phyloP scores from a whole-genome alignment of 2,329 filamentous ascomycete genomes.

The Aspergillus ibericus region DNA sequence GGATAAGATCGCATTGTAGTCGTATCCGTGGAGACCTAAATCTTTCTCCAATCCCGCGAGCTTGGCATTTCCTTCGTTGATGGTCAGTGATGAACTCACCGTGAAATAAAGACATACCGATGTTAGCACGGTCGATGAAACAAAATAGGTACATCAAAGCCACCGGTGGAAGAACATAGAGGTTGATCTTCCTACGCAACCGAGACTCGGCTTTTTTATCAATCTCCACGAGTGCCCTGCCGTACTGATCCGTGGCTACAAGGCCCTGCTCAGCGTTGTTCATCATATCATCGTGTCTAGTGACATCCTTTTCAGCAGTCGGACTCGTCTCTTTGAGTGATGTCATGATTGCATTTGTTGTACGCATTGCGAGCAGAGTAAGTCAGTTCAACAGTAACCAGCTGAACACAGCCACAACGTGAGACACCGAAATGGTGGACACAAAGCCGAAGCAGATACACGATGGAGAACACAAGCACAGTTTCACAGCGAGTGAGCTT shows the following conservation, averaged over 20 bases:
- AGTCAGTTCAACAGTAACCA: too few relatives aligned
- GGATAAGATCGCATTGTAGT: conserved; percentile 69
- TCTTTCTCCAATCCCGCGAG: conserved; percentile 66
- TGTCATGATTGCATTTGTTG: too few relatives aligned
- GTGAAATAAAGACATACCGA: conserved; percentile 49
- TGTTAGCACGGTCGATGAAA: conserved; percentile 73
- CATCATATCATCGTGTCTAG: neutral
- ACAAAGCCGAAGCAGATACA: too few relatives aligned
- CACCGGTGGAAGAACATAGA: conserved; percentile 66
- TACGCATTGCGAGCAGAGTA: too few relatives aligned
- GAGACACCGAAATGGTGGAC: too few relatives aligned
- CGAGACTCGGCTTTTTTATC: conserved; percentile 59
- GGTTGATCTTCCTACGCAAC: conserved; percentile 64
- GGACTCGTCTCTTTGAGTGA: too few relatives aligned
- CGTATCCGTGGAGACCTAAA: conserved; percentile 59
- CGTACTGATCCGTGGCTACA: neutral
- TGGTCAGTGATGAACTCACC: neutral
- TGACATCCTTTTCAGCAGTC: too few relatives aligned
- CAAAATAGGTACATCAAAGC: conserved; percentile 69
- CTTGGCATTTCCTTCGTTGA: conserved; percentile 63
- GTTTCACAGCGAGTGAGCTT: too few relatives aligned
- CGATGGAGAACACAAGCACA: too few relatives aligned
- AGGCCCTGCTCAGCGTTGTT: neutral
- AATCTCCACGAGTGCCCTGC: conserved; percentile 50
- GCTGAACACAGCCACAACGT: too few relatives aligned